Conservation (phyloP, 1,284 basidiomycete species). For the Vanrija sp. region DNA sequence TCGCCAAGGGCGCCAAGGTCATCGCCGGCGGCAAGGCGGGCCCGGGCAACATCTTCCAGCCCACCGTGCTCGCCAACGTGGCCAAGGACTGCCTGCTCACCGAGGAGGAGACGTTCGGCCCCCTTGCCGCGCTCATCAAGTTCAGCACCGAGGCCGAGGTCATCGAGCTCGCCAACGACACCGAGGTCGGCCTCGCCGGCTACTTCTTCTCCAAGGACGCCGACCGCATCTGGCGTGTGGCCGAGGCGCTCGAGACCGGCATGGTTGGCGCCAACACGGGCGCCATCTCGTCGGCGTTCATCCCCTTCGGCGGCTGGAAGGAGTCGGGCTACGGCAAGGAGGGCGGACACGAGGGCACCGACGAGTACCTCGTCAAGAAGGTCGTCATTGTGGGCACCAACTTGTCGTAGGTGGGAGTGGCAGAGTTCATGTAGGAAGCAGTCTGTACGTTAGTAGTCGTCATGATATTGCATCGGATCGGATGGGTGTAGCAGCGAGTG, state of each 20-base stretch:
- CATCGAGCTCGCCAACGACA: slow-evolving; percentile 75
- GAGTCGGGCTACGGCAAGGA: slow-evolving; percentile 46
- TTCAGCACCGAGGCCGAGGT: slow-evolving; percentile 94
- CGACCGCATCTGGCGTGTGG: slow-evolving; percentile 90
- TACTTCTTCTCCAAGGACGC: slow-evolving; percentile 92
- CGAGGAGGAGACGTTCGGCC: slow-evolving; percentile 83
- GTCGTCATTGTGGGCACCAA: slow-evolving; percentile 33
- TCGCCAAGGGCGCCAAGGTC: slow-evolving; percentile 76
- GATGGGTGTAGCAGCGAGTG: too few species aligned
- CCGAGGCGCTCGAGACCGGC: slow-evolving; percentile 92
- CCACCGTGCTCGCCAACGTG: slow-evolving; percentile 88
- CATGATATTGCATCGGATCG: too few species aligned
- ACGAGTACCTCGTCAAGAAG: slow-evolving; percentile 45
- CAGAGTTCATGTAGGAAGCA: too few species aligned
- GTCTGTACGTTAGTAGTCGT: too few species aligned
- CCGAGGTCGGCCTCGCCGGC: slow-evolving; percentile 79
- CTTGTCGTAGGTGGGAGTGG: background rate
- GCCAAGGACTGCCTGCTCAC: slow-evolving; percentile 55
- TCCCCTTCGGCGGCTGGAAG: slow-evolving; percentile 82
- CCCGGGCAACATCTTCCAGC: slow-evolving; percentile 68
- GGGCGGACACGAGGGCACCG: slow-evolving; percentile 40
- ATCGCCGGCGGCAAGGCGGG: slow-evolving; percentile 74
- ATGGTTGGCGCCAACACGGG: slow-evolving; percentile 75
- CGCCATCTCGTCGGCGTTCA: slow-evolving; percentile 58
- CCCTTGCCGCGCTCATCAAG: slow-evolving; percentile 58